A percentile compares a stretch with the other conserved stretches of the same genome.
Evolutionary conservation across 2,329 filamentous ascomycete species (phyloP).

Genomic region (Escovopsis sp.): DNA sequence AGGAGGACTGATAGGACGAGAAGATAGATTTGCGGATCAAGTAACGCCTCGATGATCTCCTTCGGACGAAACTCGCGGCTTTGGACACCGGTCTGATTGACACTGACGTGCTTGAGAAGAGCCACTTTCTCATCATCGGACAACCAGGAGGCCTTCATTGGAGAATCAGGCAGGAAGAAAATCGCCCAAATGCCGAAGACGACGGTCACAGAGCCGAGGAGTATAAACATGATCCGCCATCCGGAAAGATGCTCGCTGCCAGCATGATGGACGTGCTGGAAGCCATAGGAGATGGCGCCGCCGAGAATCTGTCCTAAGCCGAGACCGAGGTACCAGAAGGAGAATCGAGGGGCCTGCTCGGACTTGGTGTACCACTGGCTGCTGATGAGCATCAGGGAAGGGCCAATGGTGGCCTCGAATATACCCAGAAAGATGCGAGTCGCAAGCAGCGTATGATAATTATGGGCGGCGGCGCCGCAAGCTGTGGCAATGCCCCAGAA

Average conservation of each 20-base stretch:
- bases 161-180: constrained; percentile 25
- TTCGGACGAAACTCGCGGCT: constrained; percentile 36
- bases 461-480: constrained; percentile 36
- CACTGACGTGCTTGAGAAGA: constrained; percentile 36
- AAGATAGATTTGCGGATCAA: constrained; percentile 37
- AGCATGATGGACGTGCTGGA: constrained; percentile 31
- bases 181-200: constrained; percentile 18
- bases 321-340: constrained; percentile 46
- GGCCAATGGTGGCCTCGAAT: constrained; percentile 45
- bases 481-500: constrained; percentile 44
- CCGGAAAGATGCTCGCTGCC: constrained; percentile 41
- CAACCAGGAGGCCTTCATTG: constrained; percentile 31
- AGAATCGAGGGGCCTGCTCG: constrained; percentile 44
- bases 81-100: constrained; percentile 43
- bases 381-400: constrained; percentile 45
- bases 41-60: constrained; percentile 36
- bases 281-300: constrained; percentile 47
- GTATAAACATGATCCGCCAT: constrained; percentile 57
- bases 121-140: constrained; percentile 33
- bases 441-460: constrained; percentile 38
- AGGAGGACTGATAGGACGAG: constrained; percentile 33
- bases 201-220: constrained; percentile 40
- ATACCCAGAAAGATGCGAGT: constrained; percentile 44
- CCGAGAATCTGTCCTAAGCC: constrained; percentile 48
- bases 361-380: constrained; percentile 48